Conservation (phyloP, 2,329 filamentous ascomycete genomes). For the Cadophora sp. region DNA sequence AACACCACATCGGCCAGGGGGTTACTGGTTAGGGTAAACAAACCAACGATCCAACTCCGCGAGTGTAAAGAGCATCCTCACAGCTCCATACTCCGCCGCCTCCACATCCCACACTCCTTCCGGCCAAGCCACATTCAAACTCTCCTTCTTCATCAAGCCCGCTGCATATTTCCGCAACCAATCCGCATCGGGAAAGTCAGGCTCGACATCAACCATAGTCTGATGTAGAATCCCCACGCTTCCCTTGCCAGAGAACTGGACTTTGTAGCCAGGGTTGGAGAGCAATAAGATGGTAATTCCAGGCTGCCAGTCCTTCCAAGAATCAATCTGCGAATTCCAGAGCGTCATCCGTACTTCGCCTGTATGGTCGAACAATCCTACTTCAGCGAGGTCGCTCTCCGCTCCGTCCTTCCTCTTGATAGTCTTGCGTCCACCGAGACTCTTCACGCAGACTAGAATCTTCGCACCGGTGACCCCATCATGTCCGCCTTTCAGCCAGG, state of each 20-base stretch:
- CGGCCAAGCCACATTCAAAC: constrained; percentile 57
- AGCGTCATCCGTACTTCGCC: constrained; percentile 58
- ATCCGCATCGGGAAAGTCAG: constrained; percentile 56
- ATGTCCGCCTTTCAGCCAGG: constrained; percentile 60
- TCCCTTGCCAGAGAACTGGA: constrained; percentile 34
- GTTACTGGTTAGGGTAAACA: constrained; percentile 8
- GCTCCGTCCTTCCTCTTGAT: constrained; percentile 53
- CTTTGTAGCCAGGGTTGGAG: constrained; percentile 43
- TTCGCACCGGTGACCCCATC: constrained; percentile 55
- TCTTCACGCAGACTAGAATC: constrained; percentile 64
- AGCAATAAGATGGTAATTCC: constrained; percentile 58
- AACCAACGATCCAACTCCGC: constrained; percentile 52
- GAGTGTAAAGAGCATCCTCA: constrained; percentile 49
- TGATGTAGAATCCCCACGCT: constrained; percentile 47
- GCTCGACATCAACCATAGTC: constrained; percentile 62
- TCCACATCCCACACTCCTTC: constrained; percentile 48
- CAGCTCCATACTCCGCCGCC: constrained; percentile 43
- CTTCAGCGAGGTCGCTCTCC: constrained; percentile 53
- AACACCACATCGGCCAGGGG: neutral
- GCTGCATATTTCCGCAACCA: constrained; percentile 59
- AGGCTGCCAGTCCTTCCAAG: constrained; percentile 52
- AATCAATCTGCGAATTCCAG: constrained; percentile 57
- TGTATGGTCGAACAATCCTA: constrained; percentile 65
- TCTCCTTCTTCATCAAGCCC: constrained; percentile 55
- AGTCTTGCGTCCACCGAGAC: constrained; percentile 58